Conservation (phyloP, 2,329 filamentous ascomycete genomes). For the Chaetomiaceae sp. region DNA sequence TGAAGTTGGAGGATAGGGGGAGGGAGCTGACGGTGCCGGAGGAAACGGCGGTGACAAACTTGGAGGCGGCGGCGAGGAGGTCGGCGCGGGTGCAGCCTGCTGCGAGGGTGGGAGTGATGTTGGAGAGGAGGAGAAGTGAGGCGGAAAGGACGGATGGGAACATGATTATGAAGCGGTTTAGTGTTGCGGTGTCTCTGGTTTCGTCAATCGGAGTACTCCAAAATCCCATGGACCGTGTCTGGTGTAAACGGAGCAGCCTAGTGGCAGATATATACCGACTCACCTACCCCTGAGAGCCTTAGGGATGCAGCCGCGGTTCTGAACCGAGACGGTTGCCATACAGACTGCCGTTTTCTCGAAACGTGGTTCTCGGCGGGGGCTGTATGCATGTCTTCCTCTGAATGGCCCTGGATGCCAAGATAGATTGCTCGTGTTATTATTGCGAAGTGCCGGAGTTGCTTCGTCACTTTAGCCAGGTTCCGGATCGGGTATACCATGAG, state of each 20-base stretch:
- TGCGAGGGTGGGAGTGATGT: background rate
- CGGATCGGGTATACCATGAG: background rate
- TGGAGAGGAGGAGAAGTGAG: background rate
- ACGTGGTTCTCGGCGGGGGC: too few species aligned
- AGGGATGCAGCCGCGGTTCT: too few species aligned
- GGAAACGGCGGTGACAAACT: constrained; percentile 1
- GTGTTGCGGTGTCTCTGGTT: too few species aligned
- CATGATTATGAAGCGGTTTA: background rate
- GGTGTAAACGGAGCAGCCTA: too few species aligned
- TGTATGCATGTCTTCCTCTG: background rate
- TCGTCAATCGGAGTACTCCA: background rate
- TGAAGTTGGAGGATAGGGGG: constrained; percentile 20
- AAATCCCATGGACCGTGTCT: too few species aligned
- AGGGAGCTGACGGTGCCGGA: background rate
- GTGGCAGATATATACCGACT: too few species aligned
- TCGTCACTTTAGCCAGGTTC: background rate
- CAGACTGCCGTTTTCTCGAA: background rate
- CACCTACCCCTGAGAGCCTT: too few species aligned
- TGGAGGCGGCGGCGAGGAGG: background rate
- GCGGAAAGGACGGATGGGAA: background rate
- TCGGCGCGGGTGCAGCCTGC: constrained; percentile 4
- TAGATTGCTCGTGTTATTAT: background rate
- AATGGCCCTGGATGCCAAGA: background rate
- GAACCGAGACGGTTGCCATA: background rate
- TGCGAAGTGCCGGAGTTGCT: background rate